phyloP scores from a whole-genome alignment of 2,329 filamentous ascomycete genomes.

The Verticillium isaacii region DNA sequence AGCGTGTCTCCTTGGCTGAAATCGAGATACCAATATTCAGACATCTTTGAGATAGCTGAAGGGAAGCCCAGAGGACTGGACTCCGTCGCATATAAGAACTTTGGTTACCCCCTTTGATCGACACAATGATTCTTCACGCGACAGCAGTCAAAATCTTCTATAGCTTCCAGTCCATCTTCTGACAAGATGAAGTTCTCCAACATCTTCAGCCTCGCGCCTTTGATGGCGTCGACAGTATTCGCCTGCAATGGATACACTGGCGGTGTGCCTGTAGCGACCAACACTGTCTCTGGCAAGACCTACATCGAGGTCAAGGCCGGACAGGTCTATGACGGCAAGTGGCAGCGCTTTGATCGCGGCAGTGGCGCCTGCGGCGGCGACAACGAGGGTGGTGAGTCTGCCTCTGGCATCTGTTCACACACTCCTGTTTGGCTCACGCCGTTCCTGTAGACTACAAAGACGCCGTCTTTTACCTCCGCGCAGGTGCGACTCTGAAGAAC shows the following conservation, averaged over 20 bases:
- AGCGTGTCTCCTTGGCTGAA: no score
- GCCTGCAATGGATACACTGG: constrained; percentile 21
- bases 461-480: constrained; percentile 35
- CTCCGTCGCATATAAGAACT: no score
- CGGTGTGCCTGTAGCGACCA: constrained; percentile 21
- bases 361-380: constrained; percentile 30
- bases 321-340: constrained; percentile 24
- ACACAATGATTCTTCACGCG: no score
- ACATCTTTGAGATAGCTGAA: no score
- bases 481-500: constrained; percentile 38
- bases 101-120: no score
- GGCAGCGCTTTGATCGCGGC: constrained; percentile 30
- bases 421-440: not conserved
- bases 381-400: constrained; percentile 26
- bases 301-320: constrained; percentile 26
- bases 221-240: constrained; percentile 13
- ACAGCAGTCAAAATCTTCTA: no score
- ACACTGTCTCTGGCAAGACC: constrained; percentile 19
- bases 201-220: not conserved
- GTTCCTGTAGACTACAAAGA: constrained; percentile 27
- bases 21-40: no score
- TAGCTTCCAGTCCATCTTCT: no score
- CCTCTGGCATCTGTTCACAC: no score
- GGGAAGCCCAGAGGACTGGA: no score
- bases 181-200: constrained; percentile 13